Conservation (phyloP, 805 yeast genomes). For the Ascoidea asiatica region DNA sequence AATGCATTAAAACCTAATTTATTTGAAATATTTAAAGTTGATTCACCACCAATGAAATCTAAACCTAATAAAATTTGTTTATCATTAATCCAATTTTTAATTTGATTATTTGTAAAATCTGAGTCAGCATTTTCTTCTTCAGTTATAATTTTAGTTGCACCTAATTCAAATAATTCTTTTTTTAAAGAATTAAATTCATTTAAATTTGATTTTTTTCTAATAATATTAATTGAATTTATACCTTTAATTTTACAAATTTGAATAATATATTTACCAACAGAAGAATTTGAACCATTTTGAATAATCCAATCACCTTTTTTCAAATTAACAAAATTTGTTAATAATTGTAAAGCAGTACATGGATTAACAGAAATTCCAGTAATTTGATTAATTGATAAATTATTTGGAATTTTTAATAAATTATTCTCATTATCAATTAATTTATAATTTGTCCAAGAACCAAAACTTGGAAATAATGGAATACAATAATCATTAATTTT, state of each 20-base stretch:
- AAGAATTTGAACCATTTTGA: slow-evolving; percentile 94
- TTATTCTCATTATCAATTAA: slow-evolving; percentile 36
- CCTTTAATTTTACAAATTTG: slow-evolving; percentile 77
- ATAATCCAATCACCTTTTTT: slow-evolving; percentile 60
- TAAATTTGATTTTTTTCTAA: slow-evolving; percentile 74
- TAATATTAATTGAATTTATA: slow-evolving; percentile 71
- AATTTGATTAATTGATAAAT: slow-evolving; percentile 45
- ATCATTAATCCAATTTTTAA: slow-evolving; percentile 15
- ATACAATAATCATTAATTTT: slow-evolving; percentile 77
- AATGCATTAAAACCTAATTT: slow-evolving; percentile 65
- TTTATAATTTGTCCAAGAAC: slow-evolving; percentile 75
- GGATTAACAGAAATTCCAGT: slow-evolving; percentile 92
- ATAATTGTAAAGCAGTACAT: slow-evolving; percentile 83
- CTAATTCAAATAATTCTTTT: slow-evolving; percentile 42
- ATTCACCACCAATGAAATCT: slow-evolving; percentile 90
- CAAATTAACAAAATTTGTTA: slow-evolving; percentile 31
- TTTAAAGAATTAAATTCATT: slow-evolving; percentile 36
- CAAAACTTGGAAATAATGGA: slow-evolving; percentile 65
- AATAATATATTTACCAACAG: slow-evolving; percentile 84
- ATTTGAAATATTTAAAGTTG: slow-evolving; percentile 70
- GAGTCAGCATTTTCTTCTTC: slow-evolving; percentile 71
- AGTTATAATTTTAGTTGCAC: slow-evolving; percentile 84
- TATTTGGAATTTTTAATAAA: too few species aligned
- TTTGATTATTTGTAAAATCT: slow-evolving; percentile 43
- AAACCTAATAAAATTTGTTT: slow-evolving; percentile 60